Evolutionary conservation across 179 eudicot species (phyloP).

Genomic region (Gypsophila paniculata): DNA sequence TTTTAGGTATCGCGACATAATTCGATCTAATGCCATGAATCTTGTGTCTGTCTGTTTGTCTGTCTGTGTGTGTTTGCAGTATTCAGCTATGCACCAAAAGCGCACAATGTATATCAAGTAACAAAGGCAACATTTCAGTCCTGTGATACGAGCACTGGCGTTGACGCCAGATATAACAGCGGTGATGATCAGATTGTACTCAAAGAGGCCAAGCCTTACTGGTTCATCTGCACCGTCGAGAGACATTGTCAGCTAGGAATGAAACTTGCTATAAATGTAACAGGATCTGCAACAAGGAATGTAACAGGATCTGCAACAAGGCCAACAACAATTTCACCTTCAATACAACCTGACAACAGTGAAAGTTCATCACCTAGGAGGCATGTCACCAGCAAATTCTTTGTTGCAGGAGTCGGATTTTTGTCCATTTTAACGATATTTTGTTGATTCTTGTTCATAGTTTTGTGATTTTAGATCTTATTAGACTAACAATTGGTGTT

Average conservation of each 20-base stretch:
- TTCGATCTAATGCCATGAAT: not conserved
- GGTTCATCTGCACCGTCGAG: slow-evolving; percentile 28
- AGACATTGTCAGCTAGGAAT: slow-evolving; percentile 24
- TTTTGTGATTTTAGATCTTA: not conserved
- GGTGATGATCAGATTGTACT: slow-evolving; percentile 32
- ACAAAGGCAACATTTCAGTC: slow-evolving; percentile 18
- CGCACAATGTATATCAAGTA: slow-evolving; percentile 30
- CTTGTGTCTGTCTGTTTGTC: not conserved
- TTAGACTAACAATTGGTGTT: not conserved
- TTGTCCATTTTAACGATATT: slow-evolving; percentile 11
- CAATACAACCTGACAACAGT: not conserved
- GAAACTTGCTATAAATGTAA: slow-evolving; percentile 23
- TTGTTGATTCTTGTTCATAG: slow-evolving; percentile 1
- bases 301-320: slow-evolving; percentile 16
- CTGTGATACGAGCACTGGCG: slow-evolving; percentile 27
- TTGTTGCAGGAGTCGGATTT: slow-evolving; percentile 12
- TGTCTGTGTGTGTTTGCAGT: slow-evolving; percentile 18
- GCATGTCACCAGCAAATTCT: slow-evolving; percentile 12
- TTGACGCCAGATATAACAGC: slow-evolving; percentile 18
- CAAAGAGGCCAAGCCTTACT: slow-evolving; percentile 26
- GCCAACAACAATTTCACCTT: not conserved
- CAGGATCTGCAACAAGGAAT: slow-evolving; percentile 14
- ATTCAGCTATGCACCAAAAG: slow-evolving; percentile 18
- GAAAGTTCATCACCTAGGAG: slow-evolving; percentile 2
- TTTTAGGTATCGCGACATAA: not conserved